These are phyloP conservation scores for Calonectria ilicicola DNA, from an alignment of 2,329 filamentous ascomycete species.

Conservation along the genomic window DNA sequence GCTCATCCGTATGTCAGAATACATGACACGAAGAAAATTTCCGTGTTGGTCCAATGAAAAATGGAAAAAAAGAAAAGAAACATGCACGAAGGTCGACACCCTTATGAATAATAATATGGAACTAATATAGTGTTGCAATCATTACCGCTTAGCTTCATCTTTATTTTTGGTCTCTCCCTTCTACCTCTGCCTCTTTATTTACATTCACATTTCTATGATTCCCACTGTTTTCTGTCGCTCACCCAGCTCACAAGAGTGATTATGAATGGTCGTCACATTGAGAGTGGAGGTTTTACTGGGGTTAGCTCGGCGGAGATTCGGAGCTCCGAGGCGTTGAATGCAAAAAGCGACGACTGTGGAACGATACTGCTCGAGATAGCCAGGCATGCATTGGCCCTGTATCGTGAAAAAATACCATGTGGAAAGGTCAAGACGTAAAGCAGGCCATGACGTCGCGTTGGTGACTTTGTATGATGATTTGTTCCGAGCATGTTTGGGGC, in stretches of 20 bases:
- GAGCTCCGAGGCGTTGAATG: slow-evolving; percentile 6
- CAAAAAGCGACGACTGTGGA: background rate
- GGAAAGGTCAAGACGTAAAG: background rate
- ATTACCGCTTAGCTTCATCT: background rate
- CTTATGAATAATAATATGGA: background rate
- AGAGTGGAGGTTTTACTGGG: background rate
- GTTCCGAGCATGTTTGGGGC: background rate
- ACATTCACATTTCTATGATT: background rate
- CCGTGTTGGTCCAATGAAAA: background rate
- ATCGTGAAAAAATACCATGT: background rate
- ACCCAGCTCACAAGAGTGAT: background rate
- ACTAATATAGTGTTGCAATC: background rate
- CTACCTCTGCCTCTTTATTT: background rate
- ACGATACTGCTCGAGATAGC: background rate
- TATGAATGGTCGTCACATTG: background rate
- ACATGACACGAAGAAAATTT: background rate
- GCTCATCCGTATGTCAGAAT: background rate
- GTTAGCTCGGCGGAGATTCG: background rate
- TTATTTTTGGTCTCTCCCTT: background rate
- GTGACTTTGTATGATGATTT: background rate
- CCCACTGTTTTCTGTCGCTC: background rate
- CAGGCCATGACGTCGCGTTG: background rate
- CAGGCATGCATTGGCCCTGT: background rate
- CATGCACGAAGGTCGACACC: background rate
- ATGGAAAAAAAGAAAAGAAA: no score